Evolutionary conservation across 148 eudicot genomes (phyloP).

Genomic region (Rhododendron mucronatum): DNA sequence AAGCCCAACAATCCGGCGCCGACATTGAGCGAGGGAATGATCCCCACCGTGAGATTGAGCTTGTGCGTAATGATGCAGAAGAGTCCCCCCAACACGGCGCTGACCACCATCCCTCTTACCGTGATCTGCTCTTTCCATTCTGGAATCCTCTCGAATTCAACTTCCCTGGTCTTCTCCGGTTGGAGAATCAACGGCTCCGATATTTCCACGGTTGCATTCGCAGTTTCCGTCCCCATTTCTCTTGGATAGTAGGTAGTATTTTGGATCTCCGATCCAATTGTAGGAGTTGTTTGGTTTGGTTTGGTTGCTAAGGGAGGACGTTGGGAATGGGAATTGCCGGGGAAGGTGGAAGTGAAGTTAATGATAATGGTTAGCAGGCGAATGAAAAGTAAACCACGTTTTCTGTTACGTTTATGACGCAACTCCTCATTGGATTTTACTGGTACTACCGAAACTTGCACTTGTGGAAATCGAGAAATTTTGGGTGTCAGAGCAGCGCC

Average conservation of each 20-base stretch:
- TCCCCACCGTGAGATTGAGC: slow-evolving; percentile 82
- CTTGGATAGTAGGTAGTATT: neutral
- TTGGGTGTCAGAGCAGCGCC: too few relatives aligned
- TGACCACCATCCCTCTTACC: slow-evolving; percentile 60
- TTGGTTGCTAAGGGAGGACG: neutral
- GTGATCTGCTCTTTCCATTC: slow-evolving; percentile 90
- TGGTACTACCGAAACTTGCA: too few relatives aligned
- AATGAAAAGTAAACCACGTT: neutral
- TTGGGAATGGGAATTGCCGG: neutral
- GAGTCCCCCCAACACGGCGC: slow-evolving; percentile 61
- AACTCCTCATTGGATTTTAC: too few relatives aligned
- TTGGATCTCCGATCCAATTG: neutral
- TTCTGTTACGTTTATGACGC: neutral
- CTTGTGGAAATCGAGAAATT: too few relatives aligned
- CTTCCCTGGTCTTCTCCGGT: slow-evolving; percentile 15
- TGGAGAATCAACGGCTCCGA: slow-evolving; percentile 46
- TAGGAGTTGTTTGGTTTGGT: neutral
- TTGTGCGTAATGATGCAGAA: slow-evolving; percentile 86
- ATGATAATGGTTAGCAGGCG: neutral
- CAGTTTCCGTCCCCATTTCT: slow-evolving; percentile 32
- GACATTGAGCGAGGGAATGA: slow-evolving; percentile 85
- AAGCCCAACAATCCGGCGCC: slow-evolving; percentile 88
- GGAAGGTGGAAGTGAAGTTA: too few relatives aligned
- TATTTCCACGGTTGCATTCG: slow-evolving; percentile 30
- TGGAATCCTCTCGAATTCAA: slow-evolving; percentile 36